These are phyloP conservation scores for Cyberlindnera meyerae DNA, from an alignment of 805 yeast genomes.

Conservation along the genomic window DNA sequence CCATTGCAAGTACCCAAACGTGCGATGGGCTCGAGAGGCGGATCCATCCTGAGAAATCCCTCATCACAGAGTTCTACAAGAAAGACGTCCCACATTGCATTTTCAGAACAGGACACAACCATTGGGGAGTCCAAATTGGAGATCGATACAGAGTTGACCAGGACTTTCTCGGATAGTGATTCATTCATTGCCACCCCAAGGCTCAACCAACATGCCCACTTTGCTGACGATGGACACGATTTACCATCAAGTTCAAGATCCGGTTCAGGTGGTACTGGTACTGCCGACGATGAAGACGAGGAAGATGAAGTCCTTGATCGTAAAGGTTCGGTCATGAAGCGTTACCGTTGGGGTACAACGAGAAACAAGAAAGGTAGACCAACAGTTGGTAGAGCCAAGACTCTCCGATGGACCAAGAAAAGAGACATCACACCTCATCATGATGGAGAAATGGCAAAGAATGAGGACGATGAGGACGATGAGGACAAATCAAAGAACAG, in stretches of 20 bases:
- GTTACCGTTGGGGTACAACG: constrained; percentile 90
- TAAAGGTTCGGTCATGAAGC: constrained; percentile 53
- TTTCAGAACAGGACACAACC: constrained; percentile 18
- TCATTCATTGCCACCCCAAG: constrained; percentile 26
- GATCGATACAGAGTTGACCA: constrained; percentile 13
- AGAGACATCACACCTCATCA: constrained; percentile 27
- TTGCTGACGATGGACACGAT: constrained; percentile 20
- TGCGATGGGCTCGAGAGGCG: constrained; percentile 8
- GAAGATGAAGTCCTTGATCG: constrained; percentile 24
- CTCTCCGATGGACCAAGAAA: constrained; percentile 45
- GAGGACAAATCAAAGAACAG: constrained; percentile 31
- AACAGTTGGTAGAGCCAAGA: constrained; percentile 50
- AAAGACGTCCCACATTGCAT: constrained; percentile 21
- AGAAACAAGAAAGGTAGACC: constrained; percentile 71
- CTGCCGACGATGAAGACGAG: constrained; percentile 8
- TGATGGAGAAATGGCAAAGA: constrained; percentile 26
- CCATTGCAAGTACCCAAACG: constrained; percentile 13
- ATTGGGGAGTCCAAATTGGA: constrained; percentile 15
- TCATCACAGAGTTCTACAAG: constrained; percentile 7
- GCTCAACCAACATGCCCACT: constrained; percentile 20
- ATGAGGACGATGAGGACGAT: constrained; percentile 29
- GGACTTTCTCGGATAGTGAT: constrained; percentile 15
- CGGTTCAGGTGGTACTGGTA: neutral
- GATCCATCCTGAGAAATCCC: constrained; percentile 24
- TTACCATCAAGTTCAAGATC: constrained; percentile 1